phyloP scores from a whole-genome alignment of 495 filamentous ascomycete genomes.

The Trypethelium eluteriae region DNA sequence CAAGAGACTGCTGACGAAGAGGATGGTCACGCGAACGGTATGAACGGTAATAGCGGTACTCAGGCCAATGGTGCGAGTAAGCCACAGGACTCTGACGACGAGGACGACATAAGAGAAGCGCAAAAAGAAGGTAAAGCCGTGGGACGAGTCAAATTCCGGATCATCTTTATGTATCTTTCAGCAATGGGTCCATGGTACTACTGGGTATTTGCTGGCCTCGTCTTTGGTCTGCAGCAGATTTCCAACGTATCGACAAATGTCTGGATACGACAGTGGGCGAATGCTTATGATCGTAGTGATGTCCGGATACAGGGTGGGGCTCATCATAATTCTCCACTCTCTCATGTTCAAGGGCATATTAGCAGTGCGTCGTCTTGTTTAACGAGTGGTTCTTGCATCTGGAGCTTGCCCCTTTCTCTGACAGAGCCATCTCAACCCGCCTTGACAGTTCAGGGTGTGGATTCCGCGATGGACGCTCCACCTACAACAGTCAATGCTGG shows the following conservation, averaged over 20 bases:
- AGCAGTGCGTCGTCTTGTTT: constrained; percentile 32
- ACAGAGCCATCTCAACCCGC: not conserved
- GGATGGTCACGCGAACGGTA: constrained; percentile 23
- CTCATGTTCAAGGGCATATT: constrained; percentile 30
- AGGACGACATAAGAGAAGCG: constrained; percentile 41
- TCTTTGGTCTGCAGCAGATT: constrained; percentile 75
- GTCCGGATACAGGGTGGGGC: constrained; percentile 28
- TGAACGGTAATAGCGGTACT: constrained; percentile 25
- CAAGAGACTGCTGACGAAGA: constrained; percentile 5
- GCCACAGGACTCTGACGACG: constrained; percentile 27
- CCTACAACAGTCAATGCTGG: constrained; percentile 59
- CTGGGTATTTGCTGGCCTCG: constrained; percentile 64
- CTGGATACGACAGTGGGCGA: constrained; percentile 91
- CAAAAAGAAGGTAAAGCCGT: constrained; percentile 64
- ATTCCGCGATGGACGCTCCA: not conserved
- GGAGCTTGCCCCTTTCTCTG: constrained; percentile 33
- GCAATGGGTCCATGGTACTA: constrained; percentile 95
- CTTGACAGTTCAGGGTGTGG: constrained; percentile 3
- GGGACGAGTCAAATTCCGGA: constrained; percentile 78
- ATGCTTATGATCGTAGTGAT: constrained; percentile 43
- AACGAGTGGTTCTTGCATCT: constrained; percentile 37
- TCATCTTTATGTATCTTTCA: constrained; percentile 72
- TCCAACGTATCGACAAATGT: constrained; percentile 77
- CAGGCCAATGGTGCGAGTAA: constrained; percentile 38
- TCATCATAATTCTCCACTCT: constrained; percentile 28